A percentile compares a stretch with the other conserved stretches of the same genome.
These are phyloP conservation scores for Blepharisma japonicum DNA, from an alignment of 73 alveolate species.

Conservation along the genomic window DNA sequence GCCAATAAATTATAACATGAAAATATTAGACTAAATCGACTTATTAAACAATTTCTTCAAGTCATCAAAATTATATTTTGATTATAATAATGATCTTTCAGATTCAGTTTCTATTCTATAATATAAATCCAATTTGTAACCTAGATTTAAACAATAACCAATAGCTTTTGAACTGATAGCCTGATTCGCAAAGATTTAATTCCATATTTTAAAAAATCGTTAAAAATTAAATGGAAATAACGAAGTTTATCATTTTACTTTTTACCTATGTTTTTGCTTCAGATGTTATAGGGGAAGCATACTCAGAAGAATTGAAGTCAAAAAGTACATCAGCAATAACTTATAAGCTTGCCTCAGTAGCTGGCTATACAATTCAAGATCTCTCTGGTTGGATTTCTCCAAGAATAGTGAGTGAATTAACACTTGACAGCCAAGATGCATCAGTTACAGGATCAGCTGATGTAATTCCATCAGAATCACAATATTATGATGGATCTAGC, in stretches of 20 bases:
- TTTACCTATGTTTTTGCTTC: neutral
- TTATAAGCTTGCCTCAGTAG: slow-evolving; percentile 7
- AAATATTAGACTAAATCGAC: no score
- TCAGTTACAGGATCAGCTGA: slow-evolving; percentile 8
- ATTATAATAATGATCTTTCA: no score
- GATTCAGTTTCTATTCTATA: no score
- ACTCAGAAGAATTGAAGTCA: slow-evolving; percentile 6
- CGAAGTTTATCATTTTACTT: neutral
- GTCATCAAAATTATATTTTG: no score
- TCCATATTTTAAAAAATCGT: no score
- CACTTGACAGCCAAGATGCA: neutral
- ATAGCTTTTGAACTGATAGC: no score
- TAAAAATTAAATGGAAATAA: neutral
- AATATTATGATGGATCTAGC: slow-evolving; percentile 25
- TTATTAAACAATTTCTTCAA: no score
- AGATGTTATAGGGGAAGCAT: slow-evolving; percentile 23
- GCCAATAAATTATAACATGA: no score
- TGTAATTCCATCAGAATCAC: slow-evolving; percentile 4
- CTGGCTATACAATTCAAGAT: slow-evolving; percentile 4
- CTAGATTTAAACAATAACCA: no score
- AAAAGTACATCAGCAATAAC: slow-evolving; percentile 8
- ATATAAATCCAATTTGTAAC: no score
- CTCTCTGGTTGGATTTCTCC: slow-evolving; percentile 24
- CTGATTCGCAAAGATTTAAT: no score
- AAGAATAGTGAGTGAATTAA: slow-evolving; percentile 1